Base-by-base conservation (phyloP, 202 grass and related monocot genomes). In the Hordeum pubiflorum region DNA sequence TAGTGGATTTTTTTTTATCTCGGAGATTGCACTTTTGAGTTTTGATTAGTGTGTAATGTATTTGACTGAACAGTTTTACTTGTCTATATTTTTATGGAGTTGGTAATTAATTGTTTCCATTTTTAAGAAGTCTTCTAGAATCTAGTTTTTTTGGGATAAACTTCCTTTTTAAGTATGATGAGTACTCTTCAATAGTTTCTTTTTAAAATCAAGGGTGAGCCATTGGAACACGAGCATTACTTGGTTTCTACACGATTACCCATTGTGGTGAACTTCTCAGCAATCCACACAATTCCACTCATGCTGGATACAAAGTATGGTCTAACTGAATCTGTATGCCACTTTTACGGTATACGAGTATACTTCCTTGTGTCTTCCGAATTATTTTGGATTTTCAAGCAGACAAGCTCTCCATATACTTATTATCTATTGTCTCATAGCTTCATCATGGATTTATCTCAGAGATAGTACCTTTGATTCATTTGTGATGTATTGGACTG, bases 191-290 rank as follows among this genome's bases (percentile, higher is more conserved):
- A 61, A 39, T 72, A 58, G 58, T 27, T 87, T 54, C 50, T 7
- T 54, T 54, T 86, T 95, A 60, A 98, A 93, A 89, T 98, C 90
- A 46, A 98, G 95, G 88, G 95, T 93, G 81, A 73, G 86, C 63
- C 4, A 58, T 52, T 58, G 69, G 72, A 76, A 79, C 44, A 63
- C 57, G 68, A 57, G 1, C 9, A 11, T 46, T 26, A 46, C 24
- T 63, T 55, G 61, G 52, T 80, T 80, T 9, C 48, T 77, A 13
- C 63, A 38, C 9, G 23, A 71, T 43, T 46, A 14, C 27, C n/a
- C 40, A 15, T 52, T 3, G 2, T 59, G 27, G 9, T 50, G 22
- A 39, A 78, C 9, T 80, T 74, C 10, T 83, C 38, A 83, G 29
- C 13, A 71, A 27, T 22, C 18, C 58, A 63, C 61, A 18, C 84